phyloP scores from a whole-genome alignment of 257 asterid species.

The Leonotis leonurus region DNA sequence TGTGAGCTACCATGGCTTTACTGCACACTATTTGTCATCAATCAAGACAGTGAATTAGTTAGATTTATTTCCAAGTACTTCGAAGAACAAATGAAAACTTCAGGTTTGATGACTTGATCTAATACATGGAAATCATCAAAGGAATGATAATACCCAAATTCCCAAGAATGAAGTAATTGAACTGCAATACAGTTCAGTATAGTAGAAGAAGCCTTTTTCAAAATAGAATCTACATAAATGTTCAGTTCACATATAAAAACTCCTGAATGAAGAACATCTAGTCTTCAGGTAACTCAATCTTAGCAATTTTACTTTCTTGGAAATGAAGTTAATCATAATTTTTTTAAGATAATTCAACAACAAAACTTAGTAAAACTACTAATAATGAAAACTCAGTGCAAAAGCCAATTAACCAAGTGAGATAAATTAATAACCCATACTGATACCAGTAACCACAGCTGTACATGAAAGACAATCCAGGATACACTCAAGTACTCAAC shows the following conservation, averaged over 20 bases:
- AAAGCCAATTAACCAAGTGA: conserved; percentile 2
- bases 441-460: neutral
- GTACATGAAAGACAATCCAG: neutral
- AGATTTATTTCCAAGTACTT: neutral
- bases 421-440: conserved; percentile 7
- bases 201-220: neutral
- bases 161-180: neutral
- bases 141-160: neutral
- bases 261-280: neutral
- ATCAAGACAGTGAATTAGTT: neutral
- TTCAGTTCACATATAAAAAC: neutral
- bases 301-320: neutral
- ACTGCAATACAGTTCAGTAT: neutral
- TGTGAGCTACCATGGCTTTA: neutral
- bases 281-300: neutral
- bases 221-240: neutral
- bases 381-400: neutral
- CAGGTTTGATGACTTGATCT: neutral
- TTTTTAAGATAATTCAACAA: neutral
- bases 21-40: neutral
- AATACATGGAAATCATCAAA: neutral
- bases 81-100: neutral
- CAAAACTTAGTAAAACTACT: neutral
- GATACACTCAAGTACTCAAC: neutral
- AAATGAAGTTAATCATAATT: neutral